Percentiles rank a stretch among this genome's conserved stretches.
Conservation (phyloP, 345 rosid species). For the Psidium friedrichsthalianum region DNA sequence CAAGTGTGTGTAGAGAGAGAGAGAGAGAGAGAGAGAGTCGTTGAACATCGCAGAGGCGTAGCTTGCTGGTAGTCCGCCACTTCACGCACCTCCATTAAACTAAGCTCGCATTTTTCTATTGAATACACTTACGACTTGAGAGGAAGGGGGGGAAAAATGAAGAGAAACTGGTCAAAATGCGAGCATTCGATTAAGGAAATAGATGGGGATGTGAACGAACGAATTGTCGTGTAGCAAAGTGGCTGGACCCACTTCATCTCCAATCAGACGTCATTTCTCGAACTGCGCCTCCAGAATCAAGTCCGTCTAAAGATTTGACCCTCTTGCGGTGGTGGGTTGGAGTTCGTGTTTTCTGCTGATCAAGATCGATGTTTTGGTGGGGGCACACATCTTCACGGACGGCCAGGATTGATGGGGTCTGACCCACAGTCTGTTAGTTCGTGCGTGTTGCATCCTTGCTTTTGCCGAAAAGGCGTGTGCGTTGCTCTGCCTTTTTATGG, state of each 20-base stretch:
- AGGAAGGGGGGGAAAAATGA: neutral
- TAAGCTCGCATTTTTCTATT: neutral
- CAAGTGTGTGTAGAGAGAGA: neutral
- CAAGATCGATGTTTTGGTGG: neutral
- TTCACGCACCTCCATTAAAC: neutral
- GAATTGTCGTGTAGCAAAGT: neutral
- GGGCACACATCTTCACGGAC: neutral
- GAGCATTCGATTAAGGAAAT: neutral
- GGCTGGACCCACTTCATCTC: neutral
- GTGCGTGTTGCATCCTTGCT: neutral
- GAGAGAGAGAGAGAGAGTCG: neutral
- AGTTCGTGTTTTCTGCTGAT: neutral
- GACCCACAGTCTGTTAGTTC: neutral
- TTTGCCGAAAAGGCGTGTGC: neutral
- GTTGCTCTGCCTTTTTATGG: neutral
- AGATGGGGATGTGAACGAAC: neutral
- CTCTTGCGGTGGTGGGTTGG: neutral
- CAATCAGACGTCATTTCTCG: neutral
- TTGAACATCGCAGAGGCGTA: conserved; percentile 5
- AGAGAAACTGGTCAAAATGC: neutral
- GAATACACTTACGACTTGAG: neutral
- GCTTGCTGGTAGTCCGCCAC: conserved; percentile 1
- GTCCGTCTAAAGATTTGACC: neutral
- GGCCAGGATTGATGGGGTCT: neutral
- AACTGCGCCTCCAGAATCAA: neutral